Evolutionary conservation across 202 grass and related monocot species (phyloP).

Genomic region (Brachypodium distachyon): DNA sequence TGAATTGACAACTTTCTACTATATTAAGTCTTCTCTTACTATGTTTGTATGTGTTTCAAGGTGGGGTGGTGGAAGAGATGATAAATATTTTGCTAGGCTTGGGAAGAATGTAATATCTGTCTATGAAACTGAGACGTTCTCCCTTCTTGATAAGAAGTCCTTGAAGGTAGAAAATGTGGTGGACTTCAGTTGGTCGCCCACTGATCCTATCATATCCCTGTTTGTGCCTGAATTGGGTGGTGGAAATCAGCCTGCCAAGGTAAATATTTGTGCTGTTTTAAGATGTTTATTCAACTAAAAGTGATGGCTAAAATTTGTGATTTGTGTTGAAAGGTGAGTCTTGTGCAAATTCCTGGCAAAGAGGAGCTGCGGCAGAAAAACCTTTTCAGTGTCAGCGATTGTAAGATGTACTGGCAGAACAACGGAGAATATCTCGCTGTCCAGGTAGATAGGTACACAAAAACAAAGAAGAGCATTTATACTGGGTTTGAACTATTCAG

Average conservation of each 20-base stretch:
- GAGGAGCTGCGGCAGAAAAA: constrained; percentile 90
- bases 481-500: constrained; percentile 88
- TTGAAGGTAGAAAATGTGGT: constrained; percentile 86
- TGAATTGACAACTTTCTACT: background rate
- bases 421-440: constrained; percentile 89
- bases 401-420: constrained; percentile 89
- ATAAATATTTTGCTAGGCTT: constrained; percentile 94
- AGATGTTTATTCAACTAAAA: background rate
- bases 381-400: constrained; percentile 83
- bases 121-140: constrained; percentile 81
- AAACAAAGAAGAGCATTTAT: constrained; percentile 90
- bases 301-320: constrained; percentile 6
- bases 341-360: constrained; percentile 90
- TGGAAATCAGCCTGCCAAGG: constrained; percentile 88
- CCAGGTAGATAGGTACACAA: constrained; percentile 86
- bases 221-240: constrained; percentile 84
- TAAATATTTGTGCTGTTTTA: constrained; percentile 22
- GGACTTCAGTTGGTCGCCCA: constrained; percentile 83
- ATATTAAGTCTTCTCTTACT: background rate
- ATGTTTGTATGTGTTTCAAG: constrained; percentile 38
- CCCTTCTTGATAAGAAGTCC: constrained; percentile 88
- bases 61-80: constrained; percentile 89
- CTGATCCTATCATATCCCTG: constrained; percentile 68
- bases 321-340: constrained; percentile 58
- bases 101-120: constrained; percentile 84